Percentiles rank a stretch among this genome's conserved stretches.
phyloP scores from a whole-genome alignment of 306 rosid species.

The Urtica urens region DNA sequence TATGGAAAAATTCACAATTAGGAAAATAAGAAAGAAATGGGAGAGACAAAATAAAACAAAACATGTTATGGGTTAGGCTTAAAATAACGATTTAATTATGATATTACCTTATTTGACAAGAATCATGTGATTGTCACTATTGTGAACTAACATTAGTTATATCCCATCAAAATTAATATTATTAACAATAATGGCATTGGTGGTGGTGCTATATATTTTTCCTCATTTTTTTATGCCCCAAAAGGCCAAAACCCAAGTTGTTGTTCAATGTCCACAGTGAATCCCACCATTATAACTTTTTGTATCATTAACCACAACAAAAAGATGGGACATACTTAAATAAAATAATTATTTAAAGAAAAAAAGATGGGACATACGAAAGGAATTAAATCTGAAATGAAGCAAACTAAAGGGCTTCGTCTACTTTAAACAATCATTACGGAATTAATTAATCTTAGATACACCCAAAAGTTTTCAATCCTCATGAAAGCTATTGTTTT shows the following conservation, averaged over 20 bases:
- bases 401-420: neutral
- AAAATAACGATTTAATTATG: neutral
- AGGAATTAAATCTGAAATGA: too few relatives aligned
- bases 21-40: neutral
- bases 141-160: conserved; percentile 6
- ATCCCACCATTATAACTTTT: neutral
- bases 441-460: neutral
- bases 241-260: conserved; percentile 6
- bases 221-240: neutral
- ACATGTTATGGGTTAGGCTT: neutral
- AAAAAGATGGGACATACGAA: too few relatives aligned
- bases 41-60: neutral
- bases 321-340: too few relatives aligned
- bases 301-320: conserved; percentile 2
- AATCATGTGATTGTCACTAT: conserved; percentile 11
- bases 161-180: neutral
- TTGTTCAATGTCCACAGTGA: neutral
- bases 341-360: too few relatives aligned
- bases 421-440: conserved; percentile 8
- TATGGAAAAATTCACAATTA: neutral
- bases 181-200: neutral
- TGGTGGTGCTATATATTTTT: neutral
- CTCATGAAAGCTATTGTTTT: conserved; percentile 9
- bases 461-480: conserved; percentile 11
- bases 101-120: conserved; percentile 1